Conservation (phyloP, 2,329 filamentous ascomycete species). For the Cercospora zeae-maydis region DNA sequence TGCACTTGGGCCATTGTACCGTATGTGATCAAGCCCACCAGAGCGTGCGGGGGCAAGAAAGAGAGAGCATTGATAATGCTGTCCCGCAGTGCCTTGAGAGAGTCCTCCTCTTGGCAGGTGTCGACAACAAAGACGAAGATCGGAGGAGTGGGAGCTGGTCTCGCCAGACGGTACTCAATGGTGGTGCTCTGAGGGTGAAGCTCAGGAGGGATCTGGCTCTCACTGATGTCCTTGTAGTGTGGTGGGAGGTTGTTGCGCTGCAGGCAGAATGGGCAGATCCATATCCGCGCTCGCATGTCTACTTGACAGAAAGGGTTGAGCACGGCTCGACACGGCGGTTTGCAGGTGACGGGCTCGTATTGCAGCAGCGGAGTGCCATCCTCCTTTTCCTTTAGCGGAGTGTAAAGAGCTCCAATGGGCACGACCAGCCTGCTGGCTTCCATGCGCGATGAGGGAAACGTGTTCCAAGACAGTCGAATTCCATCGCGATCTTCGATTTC, state of each 20-base stretch:
- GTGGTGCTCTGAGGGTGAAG: slow-evolving; percentile 78
- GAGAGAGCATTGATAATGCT: slow-evolving; percentile 83
- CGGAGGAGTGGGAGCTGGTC: slow-evolving; percentile 78
- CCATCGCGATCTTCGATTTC: slow-evolving; percentile 96
- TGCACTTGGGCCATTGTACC: slow-evolving; percentile 98
- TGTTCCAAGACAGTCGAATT: slow-evolving; percentile 95
- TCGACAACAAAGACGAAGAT: slow-evolving; percentile 88
- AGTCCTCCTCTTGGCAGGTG: slow-evolving; percentile 84
- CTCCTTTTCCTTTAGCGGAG: slow-evolving; percentile 89
- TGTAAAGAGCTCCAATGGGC: slow-evolving; percentile 93
- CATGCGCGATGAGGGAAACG: slow-evolving; percentile 97
- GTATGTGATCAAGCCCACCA: slow-evolving; percentile 80
- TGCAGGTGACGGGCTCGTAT: slow-evolving; percentile 96
- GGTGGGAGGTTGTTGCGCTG: slow-evolving; percentile 77
- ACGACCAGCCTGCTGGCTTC: slow-evolving; percentile 55
- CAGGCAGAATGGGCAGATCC: slow-evolving; percentile 86
- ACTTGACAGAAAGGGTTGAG: slow-evolving; percentile 95
- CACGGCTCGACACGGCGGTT: slow-evolving; percentile 89
- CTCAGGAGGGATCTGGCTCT: slow-evolving; percentile 77
- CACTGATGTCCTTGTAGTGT: slow-evolving; percentile 86
- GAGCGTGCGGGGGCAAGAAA: slow-evolving; percentile 72
- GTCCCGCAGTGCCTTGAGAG: slow-evolving; percentile 76
- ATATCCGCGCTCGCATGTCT: slow-evolving; percentile 76
- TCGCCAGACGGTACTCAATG: slow-evolving; percentile 80
- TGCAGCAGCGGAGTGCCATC: slow-evolving; percentile 77